Conservation (phyloP, 108 stramenopile species). For the Seminavis robusta region DNA sequence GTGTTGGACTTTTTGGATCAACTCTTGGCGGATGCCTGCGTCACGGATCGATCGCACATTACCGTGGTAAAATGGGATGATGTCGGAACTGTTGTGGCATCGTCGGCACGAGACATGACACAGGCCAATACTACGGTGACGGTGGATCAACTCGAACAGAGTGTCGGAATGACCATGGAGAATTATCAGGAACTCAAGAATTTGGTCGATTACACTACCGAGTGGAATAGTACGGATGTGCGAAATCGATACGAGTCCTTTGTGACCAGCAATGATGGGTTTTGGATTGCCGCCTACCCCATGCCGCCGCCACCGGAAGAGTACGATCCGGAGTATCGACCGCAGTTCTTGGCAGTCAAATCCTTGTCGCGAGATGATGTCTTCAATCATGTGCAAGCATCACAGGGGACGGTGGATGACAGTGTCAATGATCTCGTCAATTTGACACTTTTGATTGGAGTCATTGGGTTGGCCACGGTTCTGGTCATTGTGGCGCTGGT, state of each 20-base stretch:
- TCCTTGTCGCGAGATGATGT: slow-evolving; percentile 8
- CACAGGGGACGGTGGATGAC: too few species aligned
- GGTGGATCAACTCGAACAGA: slow-evolving; percentile 1
- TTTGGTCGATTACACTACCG: slow-evolving; percentile 5
- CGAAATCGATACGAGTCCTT: background rate
- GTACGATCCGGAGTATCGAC: slow-evolving; percentile 26
- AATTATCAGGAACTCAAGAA: slow-evolving; percentile 9
- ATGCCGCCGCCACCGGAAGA: slow-evolving; percentile 29
- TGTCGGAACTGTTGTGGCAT: background rate
- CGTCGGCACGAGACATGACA: too few species aligned
- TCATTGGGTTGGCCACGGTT: too few species aligned
- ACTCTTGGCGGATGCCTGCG: too few species aligned
- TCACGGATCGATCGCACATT: too few species aligned
- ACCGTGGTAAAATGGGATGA: background rate
- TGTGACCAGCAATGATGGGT: slow-evolving; percentile 5
- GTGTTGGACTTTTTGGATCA: background rate
- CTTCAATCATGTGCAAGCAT: too few species aligned
- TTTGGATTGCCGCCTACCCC: slow-evolving; percentile 10
- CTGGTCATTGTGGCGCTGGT: slow-evolving; percentile 23
- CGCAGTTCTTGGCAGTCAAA: slow-evolving; percentile 28
- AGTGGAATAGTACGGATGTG: slow-evolving; percentile 6
- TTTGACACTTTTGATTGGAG: too few species aligned
- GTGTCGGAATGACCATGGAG: background rate
- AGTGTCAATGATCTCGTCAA: too few species aligned
- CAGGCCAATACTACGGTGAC: background rate